These are phyloP conservation scores for Candida hispaniensis DNA, from an alignment of 805 yeast species.

Conservation along the genomic window DNA sequence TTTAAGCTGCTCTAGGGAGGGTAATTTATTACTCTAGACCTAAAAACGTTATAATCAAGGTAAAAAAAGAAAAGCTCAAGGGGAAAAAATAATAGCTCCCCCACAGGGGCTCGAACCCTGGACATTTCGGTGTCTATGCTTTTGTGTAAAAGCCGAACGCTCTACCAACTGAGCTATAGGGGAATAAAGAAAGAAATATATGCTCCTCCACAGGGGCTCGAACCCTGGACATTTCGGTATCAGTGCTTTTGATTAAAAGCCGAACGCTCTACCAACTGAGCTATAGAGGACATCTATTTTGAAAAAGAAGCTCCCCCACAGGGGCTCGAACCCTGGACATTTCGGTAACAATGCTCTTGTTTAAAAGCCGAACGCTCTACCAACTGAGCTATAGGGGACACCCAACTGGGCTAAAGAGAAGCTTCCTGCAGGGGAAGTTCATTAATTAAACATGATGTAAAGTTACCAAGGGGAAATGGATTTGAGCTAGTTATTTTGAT, in stretches of 20 bases:
- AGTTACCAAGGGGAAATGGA: no score
- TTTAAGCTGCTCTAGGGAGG: slow-evolving; percentile 5
- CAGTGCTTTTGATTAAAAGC: slow-evolving; percentile 29
- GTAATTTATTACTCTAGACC: slow-evolving; percentile 5
- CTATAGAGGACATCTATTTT: slow-evolving; percentile 44
- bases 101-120: slow-evolving; percentile 55
- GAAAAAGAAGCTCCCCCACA: slow-evolving; percentile 44
- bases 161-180: slow-evolving; percentile 53
- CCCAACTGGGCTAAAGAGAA: no score
- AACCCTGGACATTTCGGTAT: slow-evolving; percentile 51
- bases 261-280: slow-evolving; percentile 59
- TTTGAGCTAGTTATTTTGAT: no score
- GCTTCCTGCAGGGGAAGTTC: no score
- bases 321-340: slow-evolving; percentile 57
- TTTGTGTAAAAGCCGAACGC: slow-evolving; percentile 35
- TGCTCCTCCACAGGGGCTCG: slow-evolving; percentile 52
- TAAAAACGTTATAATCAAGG: slow-evolving; percentile 2
- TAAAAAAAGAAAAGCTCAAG: slow-evolving; percentile 1
- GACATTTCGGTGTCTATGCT: slow-evolving; percentile 39
- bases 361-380: slow-evolving; percentile 53
- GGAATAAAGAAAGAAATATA: no score
- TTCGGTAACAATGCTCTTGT: slow-evolving; percentile 32
- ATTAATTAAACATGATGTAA: background rate
- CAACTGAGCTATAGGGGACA: slow-evolving; percentile 50
- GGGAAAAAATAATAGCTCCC: slow-evolving; percentile 32